Percentiles rank a stretch among this genome's conserved stretches.
phyloP scores from a whole-genome alignment of 257 asterid species.

The Fraxinus excelsior region DNA sequence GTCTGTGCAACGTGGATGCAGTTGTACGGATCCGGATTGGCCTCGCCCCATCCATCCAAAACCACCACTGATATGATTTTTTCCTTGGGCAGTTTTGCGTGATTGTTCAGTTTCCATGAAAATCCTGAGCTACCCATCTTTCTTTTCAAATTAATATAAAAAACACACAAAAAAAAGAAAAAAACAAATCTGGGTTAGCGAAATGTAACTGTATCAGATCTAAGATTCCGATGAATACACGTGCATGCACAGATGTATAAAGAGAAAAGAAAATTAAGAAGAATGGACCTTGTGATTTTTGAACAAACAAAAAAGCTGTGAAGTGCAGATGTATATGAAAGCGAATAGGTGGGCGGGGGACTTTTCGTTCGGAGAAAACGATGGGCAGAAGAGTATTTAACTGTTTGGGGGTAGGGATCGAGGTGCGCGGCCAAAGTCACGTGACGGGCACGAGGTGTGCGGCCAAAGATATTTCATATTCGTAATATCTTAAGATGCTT shows the following conservation, averaged over 20 bases:
- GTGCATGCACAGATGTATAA: slow-evolving; percentile 9
- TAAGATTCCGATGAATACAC: background rate
- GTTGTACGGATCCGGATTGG: slow-evolving; percentile 70
- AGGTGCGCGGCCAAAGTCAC: background rate
- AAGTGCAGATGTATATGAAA: background rate
- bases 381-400: background rate
- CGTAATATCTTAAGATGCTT: too few relatives aligned
- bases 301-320: background rate
- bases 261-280: background rate
- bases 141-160: slow-evolving; percentile 18
- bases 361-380: background rate
- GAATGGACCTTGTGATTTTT: background rate
- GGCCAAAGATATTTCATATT: too few relatives aligned
- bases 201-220: slow-evolving; percentile 28
- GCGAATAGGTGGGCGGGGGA: background rate
- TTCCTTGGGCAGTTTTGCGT: slow-evolving; percentile 83
- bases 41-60: slow-evolving; percentile 99
- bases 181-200: slow-evolving; percentile 24
- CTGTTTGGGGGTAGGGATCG: background rate
- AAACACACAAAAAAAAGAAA: background rate
- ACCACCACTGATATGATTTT: slow-evolving; percentile 79
- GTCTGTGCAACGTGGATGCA: slow-evolving; percentile 93
- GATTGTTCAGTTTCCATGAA: slow-evolving; percentile 88
- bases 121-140: slow-evolving; percentile 72
- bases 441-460: background rate